phyloP scores from a whole-genome alignment of 257 asterid species.

The Voacanga thouarsii region DNA sequence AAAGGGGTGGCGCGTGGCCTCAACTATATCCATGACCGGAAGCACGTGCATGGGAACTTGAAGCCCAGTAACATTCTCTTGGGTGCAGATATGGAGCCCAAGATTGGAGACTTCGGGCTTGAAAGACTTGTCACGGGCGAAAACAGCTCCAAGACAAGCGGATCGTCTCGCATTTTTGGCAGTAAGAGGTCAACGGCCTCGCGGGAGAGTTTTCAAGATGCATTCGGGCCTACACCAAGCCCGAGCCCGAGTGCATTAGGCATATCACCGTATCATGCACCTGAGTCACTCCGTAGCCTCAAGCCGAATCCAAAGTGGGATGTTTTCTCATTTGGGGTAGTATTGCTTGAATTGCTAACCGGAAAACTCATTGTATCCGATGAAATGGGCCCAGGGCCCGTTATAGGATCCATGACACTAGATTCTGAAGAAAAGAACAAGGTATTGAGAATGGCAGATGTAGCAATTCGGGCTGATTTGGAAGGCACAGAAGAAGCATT shows the following conservation, averaged over 20 bases:
- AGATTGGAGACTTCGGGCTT: constrained; percentile 89
- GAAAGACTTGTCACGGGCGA: constrained; percentile 71
- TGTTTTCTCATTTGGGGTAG: constrained; percentile 73
- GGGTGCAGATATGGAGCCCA: constrained; percentile 84
- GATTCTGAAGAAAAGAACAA: constrained; percentile 48
- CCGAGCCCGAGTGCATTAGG: constrained; percentile 81
- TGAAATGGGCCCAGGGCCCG: constrained; percentile 52
- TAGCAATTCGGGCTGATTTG: constrained; percentile 76
- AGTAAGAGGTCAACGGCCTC: constrained; percentile 91
- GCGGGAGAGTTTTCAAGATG: constrained; percentile 68
- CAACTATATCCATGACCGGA: constrained; percentile 73
- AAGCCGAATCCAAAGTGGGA: constrained; percentile 93
- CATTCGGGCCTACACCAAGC: constrained; percentile 69
- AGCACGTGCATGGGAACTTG: constrained; percentile 86
- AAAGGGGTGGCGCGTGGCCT: constrained; percentile 95
- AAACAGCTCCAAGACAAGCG: constrained; percentile 56
- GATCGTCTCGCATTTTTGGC: constrained; percentile 74
- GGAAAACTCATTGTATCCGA: constrained; percentile 71
- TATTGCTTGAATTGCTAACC: constrained; percentile 63
- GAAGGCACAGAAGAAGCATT: constrained; percentile 81
- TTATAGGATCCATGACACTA: constrained; percentile 29
- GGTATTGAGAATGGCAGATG: constrained; percentile 64
- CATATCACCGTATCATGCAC: constrained; percentile 75
- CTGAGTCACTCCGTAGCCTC: constrained; percentile 86
- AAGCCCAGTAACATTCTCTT: constrained; percentile 78